Evolutionary conservation across 148 eudicot species (phyloP), one percentile per base, ranked within the genome.

Genomic region (Camellia granthamiana): DNA sequence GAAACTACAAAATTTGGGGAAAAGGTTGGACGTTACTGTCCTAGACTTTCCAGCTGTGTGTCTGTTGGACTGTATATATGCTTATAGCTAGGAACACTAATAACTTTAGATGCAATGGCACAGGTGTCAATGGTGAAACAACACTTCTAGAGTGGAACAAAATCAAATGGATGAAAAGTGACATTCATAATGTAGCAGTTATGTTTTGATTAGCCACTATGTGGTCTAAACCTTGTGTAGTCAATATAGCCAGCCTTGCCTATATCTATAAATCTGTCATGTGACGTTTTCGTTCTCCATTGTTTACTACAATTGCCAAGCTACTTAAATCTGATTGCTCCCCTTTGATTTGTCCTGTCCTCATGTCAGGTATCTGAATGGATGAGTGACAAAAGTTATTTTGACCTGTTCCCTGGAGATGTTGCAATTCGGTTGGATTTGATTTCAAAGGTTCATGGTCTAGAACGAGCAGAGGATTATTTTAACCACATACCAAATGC

Each of bases 381-480:
- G 83, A 81, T 84, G 81, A 16, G 23, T 23, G 64, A 72, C 13
- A 71, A 10, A 60, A 13, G 15, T 3, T 30, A 56, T 14, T 19
- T 46, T 67, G 47, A 54, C 5, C 66, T 58, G 30, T 23, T 21
- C 30, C 66, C 81, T 19, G 80, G 68, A 55, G 81, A 77, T 47
- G 44, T 69, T 72, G 90, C 86, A 7, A 19, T 85, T 74, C 86
- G 46, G 55, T 84, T 85, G 41, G 80, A 83, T 73, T 78, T 85
- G 70, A 74, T 84, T 5, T 85, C 80, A 16, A 81, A 81, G 55
- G 86, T 81, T 79, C 76, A 69, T 79, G 90, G 88, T 16, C 47
- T 85, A 15, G 82, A 83, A 66, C 65, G 79, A 76, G 90, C 86
- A 79, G 85, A 88, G 70, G 78, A 83, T 42, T 88, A 76, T 64